Evolutionary conservation across 306 rosid genomes (phyloP), one percentile per base, ranked within the genome.

Genomic region (Cicer bijugum): DNA sequence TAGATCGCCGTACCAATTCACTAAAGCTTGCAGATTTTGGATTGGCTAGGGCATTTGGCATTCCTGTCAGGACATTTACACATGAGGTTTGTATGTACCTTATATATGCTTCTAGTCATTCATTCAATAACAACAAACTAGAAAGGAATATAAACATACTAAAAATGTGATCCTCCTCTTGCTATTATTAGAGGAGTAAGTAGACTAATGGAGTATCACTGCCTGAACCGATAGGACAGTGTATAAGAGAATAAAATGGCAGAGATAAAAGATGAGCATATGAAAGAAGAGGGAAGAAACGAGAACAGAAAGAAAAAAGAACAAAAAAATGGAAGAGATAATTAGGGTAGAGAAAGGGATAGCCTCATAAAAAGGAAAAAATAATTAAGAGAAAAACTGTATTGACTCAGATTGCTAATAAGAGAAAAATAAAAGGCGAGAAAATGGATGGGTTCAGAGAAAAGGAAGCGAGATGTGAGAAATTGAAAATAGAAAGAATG

Each of bases 11-110:
- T 64, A 88, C 93, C 75, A 94, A 94, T 82, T 87, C 95, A 11
- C 87, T 94, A 67, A 94, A 94, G 90, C 98, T 93, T 84, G 98
- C 99, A 60, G 99, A 94, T 80, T 94, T 94, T 78, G 99, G 99
- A 85, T 86, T 94, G 83, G 99, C 99, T 72, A 85, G 99, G 85
- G 99, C 97, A 57, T 94, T 94, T 87, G 97, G 99, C 76, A 91
- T 94, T 83, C 99, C 99, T 79, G 97, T 91, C 83, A 91, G 97
- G 81, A 91, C 97, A 75, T 94, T 94, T 77, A 94, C 99, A 9
- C 99, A 89, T 9, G 97, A 94, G 99, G 99, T 94, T 75, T 42
- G 79, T 58, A 17, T 57, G 43, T 55, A 44, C 70, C 46, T 77
- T 74, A 37, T 28, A 9, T 57, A 42, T 72, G 62, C 58, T 72